A percentile compares a stretch with the other conserved stretches of the same genome.
phyloP scores from a whole-genome alignment of 176 grass and related monocot species.

The Oryza coarctata region DNA sequence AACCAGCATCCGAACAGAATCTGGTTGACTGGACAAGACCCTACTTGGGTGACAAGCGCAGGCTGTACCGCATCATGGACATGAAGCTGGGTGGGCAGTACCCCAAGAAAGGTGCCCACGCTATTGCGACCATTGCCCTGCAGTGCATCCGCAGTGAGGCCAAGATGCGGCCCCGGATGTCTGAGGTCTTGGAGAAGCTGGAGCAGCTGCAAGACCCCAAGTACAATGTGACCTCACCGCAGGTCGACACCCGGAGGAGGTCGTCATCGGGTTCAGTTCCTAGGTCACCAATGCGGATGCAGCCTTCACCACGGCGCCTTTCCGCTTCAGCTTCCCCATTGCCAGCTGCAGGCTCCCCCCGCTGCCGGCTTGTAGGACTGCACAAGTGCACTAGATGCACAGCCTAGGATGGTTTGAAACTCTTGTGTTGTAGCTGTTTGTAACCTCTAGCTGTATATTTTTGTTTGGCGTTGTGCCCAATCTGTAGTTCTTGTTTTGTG shows the following conservation, averaged over 20 bases:
- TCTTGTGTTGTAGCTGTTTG: slow-evolving; percentile 25
- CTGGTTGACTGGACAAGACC: slow-evolving; percentile 64
- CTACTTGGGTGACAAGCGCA: slow-evolving; percentile 53
- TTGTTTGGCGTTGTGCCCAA: background rate
- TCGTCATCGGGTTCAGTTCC: slow-evolving; percentile 24
- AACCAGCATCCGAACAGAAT: slow-evolving; percentile 44
- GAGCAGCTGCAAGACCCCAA: slow-evolving; percentile 64
- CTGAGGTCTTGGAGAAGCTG: slow-evolving; percentile 48
- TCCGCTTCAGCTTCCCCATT: slow-evolving; percentile 24
- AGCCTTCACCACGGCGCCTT: slow-evolving; percentile 32
- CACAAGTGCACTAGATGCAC: slow-evolving; percentile 32
- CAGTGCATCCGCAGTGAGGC: slow-evolving; percentile 54
- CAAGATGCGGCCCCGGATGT: slow-evolving; percentile 61
- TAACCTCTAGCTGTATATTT: slow-evolving; percentile 36
- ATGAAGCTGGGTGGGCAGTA: slow-evolving; percentile 59
- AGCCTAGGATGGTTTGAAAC: background rate
- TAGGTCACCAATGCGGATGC: slow-evolving; percentile 42
- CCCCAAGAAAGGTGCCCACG: slow-evolving; percentile 57
- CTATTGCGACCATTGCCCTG: slow-evolving; percentile 43
- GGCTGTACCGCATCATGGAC: slow-evolving; percentile 67
- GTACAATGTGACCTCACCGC: background rate
- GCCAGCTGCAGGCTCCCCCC: slow-evolving; percentile 29
- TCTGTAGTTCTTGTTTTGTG: slow-evolving; percentile 3
- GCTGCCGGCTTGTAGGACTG: slow-evolving; percentile 27
- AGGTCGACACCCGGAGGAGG: slow-evolving; percentile 6